phyloP scores from a whole-genome alignment of 1,284 basidiomycete species.

The Porogramme epimiltina region DNA sequence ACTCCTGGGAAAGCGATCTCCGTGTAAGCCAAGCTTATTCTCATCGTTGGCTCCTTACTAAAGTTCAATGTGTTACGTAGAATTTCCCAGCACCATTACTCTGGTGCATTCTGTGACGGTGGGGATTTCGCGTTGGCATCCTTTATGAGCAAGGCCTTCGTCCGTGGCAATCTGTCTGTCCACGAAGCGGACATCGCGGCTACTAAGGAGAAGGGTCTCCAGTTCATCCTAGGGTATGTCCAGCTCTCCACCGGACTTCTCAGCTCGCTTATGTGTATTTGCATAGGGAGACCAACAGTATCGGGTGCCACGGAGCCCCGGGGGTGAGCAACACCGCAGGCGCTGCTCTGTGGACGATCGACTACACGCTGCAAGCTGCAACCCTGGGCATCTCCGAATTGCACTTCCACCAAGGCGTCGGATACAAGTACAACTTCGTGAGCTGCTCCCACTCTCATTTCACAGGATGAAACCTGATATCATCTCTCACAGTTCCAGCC shows the following conservation, averaged over 20 bases:
- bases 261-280: neutral
- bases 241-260: neutral
- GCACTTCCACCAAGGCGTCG: slow-evolving; percentile 45
- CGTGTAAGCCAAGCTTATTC: slow-evolving; percentile 28
- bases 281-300: slow-evolving; percentile 34
- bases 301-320: slow-evolving; percentile 56
- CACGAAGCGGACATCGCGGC: slow-evolving; percentile 53
- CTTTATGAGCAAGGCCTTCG: slow-evolving; percentile 60
- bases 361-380: slow-evolving; percentile 57
- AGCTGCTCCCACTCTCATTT: slow-evolving; percentile 11
- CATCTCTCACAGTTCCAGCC: slow-evolving; percentile 50
- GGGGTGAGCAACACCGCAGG: slow-evolving; percentile 71
- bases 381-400: slow-evolving; percentile 37
- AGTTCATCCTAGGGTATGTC: slow-evolving; percentile 59
- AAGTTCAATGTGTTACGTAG: slow-evolving; percentile 31
- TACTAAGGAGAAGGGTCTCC: slow-evolving; percentile 45
- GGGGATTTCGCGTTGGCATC: slow-evolving; percentile 50
- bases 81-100: slow-evolving; percentile 65
- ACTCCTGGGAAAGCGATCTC: slow-evolving; percentile 34
- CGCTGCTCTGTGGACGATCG: slow-evolving; percentile 67
- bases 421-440: slow-evolving; percentile 47
- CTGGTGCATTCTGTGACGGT: slow-evolving; percentile 54
- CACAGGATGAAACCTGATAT: no score
- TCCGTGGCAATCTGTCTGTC: slow-evolving; percentile 56
- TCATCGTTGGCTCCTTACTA: neutral